Percentiles rank a stretch among this genome's conserved stretches.
Conservation (phyloP, 75 land plant species). For the Cryptomeria japonica region DNA sequence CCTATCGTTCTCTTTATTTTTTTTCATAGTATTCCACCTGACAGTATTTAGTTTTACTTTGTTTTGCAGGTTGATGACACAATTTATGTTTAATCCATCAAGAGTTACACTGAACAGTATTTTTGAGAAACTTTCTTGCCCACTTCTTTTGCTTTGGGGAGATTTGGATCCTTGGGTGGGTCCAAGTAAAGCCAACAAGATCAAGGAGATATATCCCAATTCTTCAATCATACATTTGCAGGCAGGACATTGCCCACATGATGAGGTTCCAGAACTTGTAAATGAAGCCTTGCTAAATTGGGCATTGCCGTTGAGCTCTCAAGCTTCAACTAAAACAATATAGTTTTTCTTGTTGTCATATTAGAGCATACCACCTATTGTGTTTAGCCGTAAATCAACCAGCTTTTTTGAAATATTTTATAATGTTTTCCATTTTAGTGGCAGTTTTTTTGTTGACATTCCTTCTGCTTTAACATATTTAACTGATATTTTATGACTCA, state of each 20-base stretch:
- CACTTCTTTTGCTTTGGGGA: conserved; percentile 91
- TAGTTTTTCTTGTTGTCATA: background rate
- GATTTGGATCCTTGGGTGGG: conserved; percentile 99
- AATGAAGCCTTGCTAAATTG: conserved; percentile 80
- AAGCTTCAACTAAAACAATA: conserved; percentile 1
- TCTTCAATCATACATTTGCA: conserved; percentile 73
- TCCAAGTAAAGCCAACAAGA: conserved; percentile 66
- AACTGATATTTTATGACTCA: background rate
- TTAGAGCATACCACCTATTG: background rate
- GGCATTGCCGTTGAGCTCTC: conserved; percentile 44
- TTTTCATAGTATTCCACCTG: background rate
- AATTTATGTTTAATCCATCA: conserved; percentile 61
- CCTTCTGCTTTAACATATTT: background rate
- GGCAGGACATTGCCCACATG: conserved; percentile 99
- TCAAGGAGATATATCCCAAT: conserved; percentile 80
- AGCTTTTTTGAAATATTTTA: background rate
- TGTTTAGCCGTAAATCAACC: background rate
- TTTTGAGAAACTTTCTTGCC: conserved; percentile 73
- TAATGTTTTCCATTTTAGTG: background rate
- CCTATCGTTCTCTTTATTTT: background rate
- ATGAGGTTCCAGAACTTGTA: conserved; percentile 89
- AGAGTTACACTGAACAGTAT: conserved; percentile 71
- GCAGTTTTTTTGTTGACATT: background rate
- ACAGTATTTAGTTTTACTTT: conserved; percentile 6
- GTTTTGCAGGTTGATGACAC: conserved; percentile 75